These are phyloP conservation scores for Phytophthora pinifolia DNA, from an alignment of 352 stramenopile species.

Conservation along the genomic window DNA sequence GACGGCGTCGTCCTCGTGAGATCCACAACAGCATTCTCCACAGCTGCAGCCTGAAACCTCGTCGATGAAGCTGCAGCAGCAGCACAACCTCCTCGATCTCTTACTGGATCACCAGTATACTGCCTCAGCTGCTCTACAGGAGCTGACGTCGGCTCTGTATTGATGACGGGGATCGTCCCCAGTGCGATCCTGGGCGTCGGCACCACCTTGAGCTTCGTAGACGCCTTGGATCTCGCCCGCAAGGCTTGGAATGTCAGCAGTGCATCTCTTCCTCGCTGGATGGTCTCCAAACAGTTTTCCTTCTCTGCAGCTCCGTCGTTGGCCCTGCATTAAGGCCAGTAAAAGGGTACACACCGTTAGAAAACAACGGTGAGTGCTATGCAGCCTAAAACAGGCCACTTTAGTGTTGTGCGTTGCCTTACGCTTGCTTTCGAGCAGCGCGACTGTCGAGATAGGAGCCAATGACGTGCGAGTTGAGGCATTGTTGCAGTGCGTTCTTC, in stretches of 20 bases:
- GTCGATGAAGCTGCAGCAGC: neutral
- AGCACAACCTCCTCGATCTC: slow-evolving; percentile 2
- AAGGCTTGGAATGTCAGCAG: slow-evolving; percentile 40
- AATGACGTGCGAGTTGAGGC: slow-evolving; percentile 81
- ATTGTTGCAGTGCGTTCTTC: slow-evolving; percentile 61
- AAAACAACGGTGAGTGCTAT: neutral
- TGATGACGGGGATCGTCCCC: slow-evolving; percentile 29
- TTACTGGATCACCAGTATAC: neutral
- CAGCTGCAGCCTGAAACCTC: slow-evolving; percentile 3
- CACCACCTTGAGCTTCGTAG: slow-evolving; percentile 45
- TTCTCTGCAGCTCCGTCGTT: slow-evolving; percentile 25
- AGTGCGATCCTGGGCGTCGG: slow-evolving; percentile 41
- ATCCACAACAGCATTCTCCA: slow-evolving; percentile 25
- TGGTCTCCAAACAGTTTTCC: slow-evolving; percentile 48
- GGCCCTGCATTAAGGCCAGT: slow-evolving; percentile 3
- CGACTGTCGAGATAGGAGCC: slow-evolving; percentile 66
- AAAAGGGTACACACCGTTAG: slow-evolving; percentile 6
- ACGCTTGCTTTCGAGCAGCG: slow-evolving; percentile 46
- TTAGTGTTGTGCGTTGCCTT: slow-evolving; percentile 1
- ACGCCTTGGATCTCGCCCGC: slow-evolving; percentile 24
- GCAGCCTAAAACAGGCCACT: neutral
- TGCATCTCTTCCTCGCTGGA: slow-evolving; percentile 44
- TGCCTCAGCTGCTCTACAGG: slow-evolving; percentile 3
- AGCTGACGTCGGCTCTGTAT: slow-evolving; percentile 4
- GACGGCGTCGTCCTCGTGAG: slow-evolving; percentile 21